Conservation (phyloP, 805 yeast species). For the Kregervanrija pseudodelftensis region DNA sequence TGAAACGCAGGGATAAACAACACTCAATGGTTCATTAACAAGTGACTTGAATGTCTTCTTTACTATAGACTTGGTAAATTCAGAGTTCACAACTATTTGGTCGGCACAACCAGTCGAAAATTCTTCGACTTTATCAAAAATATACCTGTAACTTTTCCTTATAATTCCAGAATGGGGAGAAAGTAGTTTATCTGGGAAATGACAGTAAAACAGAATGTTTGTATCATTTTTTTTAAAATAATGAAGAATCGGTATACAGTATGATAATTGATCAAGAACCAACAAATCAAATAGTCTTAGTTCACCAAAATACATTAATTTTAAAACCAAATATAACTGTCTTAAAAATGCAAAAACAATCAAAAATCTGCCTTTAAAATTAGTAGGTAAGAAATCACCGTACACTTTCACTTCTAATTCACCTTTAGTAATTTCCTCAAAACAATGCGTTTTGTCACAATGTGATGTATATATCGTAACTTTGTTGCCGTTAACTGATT, state of each 20-base stretch:
- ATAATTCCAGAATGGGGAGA: constrained; percentile 50
- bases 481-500: constrained; percentile 40
- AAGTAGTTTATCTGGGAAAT: constrained; percentile 85
- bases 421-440: constrained; percentile 73
- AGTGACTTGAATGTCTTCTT: constrained; percentile 49
- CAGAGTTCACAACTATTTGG: constrained; percentile 77
- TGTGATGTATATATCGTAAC: constrained; percentile 81
- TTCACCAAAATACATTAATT: constrained; percentile 41
- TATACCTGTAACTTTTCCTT: constrained; percentile 63
- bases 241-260: constrained; percentile 68
- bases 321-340: constrained; percentile 59
- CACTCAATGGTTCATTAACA: constrained; percentile 38
- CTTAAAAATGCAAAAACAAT: constrained; percentile 79
- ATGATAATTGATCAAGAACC: constrained; percentile 82
- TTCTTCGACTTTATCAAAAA: constrained; percentile 83
- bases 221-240: constrained; percentile 33
- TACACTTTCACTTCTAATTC: constrained; percentile 55
- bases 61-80: constrained; percentile 70
- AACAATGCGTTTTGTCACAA: constrained; percentile 80
- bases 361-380: constrained; percentile 56
- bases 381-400: constrained; percentile 82
- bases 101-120: constrained; percentile 73
- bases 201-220: constrained; percentile 80
- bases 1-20: constrained; percentile 78
- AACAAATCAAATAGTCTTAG: constrained; percentile 55